These are phyloP conservation scores for Sporisorium reilianum DNA, from an alignment of 1,284 basidiomycete genomes.

Conservation along the genomic window DNA sequence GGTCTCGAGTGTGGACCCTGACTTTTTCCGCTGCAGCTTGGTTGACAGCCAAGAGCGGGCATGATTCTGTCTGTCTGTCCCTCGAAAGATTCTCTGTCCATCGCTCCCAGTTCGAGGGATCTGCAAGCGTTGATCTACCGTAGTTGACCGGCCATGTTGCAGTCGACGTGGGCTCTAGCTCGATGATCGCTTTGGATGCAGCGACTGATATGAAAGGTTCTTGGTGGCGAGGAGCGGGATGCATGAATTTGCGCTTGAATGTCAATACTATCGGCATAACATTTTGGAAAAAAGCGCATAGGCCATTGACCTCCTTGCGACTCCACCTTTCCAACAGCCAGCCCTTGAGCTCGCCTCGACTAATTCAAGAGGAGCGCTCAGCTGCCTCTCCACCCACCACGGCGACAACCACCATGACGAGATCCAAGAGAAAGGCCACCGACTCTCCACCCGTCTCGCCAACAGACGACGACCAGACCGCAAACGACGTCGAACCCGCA, in stretches of 20 bases:
- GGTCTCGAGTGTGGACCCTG: conserved; percentile 1
- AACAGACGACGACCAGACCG: conserved; percentile 8
- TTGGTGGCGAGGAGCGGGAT: too few species aligned
- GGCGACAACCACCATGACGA: conserved; percentile 8
- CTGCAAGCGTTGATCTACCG: too few species aligned
- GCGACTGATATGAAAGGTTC: too few species aligned
- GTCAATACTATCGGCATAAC: background rate
- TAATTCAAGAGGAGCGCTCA: too few species aligned
- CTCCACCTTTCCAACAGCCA: too few species aligned
- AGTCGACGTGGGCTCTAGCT: background rate
- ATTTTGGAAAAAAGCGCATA: background rate
- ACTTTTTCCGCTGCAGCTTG: background rate
- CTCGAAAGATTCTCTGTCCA: too few species aligned
- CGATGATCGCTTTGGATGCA: background rate
- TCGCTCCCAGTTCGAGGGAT: background rate
- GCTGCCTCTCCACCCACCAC: background rate
- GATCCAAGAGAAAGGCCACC: conserved; percentile 23
- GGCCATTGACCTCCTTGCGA: too few species aligned
- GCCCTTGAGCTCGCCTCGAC: too few species aligned
- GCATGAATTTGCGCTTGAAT: background rate
- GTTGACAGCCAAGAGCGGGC: too few species aligned
- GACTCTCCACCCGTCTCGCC: conserved; percentile 13
- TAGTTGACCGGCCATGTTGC: too few species aligned
- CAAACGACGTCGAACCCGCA: conserved; percentile 22
- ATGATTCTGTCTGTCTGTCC: too few species aligned